Conservation (phyloP, 441 rosid genomes). For the Populus hybrid region DNA sequence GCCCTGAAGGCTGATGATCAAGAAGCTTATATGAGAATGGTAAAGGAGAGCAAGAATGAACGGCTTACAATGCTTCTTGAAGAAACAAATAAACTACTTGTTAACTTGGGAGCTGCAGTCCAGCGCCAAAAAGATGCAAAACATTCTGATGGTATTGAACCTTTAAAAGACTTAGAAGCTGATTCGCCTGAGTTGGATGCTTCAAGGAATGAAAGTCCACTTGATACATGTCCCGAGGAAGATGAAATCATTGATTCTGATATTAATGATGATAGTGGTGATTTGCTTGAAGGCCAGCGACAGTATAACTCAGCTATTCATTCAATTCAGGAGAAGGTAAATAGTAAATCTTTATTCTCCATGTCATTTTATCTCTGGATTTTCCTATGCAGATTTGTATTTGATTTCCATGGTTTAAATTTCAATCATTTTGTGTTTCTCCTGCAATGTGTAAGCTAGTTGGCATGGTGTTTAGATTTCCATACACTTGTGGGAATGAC, state of each 20-base stretch:
- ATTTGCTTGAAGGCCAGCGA: constrained; percentile 96
- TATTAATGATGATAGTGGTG: constrained; percentile 68
- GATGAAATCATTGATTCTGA: constrained; percentile 72
- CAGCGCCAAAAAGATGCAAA: constrained; percentile 95
- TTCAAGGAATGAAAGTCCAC: constrained; percentile 64
- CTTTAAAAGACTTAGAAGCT: constrained; percentile 59
- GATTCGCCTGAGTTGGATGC: constrained; percentile 74
- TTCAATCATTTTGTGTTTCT: background rate
- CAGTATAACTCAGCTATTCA: constrained; percentile 97
- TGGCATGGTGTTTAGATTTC: background rate
- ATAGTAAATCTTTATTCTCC: constrained; percentile 13
- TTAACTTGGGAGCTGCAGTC: constrained; percentile 97
- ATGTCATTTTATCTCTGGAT: background rate
- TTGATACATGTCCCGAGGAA: constrained; percentile 61
- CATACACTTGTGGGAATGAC: background rate
- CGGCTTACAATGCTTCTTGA: constrained; percentile 86
- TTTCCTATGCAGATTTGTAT: constrained; percentile 4
- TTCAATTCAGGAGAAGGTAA: constrained; percentile 93
- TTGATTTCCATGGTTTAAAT: constrained; percentile 9
- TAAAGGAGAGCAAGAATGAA: constrained; percentile 98
- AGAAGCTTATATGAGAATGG: constrained; percentile 95
- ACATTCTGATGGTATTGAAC: constrained; percentile 64
- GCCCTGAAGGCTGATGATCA: constrained; percentile 98
- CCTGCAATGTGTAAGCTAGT: background rate
- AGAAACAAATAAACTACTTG: constrained; percentile 96